Evolutionary conservation across 345 rosid species (phyloP), one percentile per base, ranked within the genome.

Genomic region (Eutrema heterophyllum): DNA sequence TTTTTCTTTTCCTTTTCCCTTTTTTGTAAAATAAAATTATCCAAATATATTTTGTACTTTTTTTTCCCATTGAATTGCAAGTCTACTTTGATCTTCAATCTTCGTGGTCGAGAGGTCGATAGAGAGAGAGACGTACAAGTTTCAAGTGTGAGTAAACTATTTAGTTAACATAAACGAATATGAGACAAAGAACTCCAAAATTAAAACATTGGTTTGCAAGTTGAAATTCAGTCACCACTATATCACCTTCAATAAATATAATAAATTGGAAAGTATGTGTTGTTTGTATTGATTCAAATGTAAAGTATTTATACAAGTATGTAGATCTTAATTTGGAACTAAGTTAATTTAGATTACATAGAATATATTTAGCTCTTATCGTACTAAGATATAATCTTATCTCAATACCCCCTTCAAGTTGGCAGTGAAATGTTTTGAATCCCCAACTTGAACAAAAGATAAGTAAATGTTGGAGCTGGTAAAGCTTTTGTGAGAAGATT

Each of bases 71-170:
- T 69, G 64, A 16, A 35, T 53, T 33, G 57, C 15, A 67, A 75
- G 64, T 62, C 70, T 75, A 60, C 68, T 59, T 68, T 60, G 73
- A 33, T 74, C 53, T 49, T 60, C 10, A 30, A 50, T 52, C 33
- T 51, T 57, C 46, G 68, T 75, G 78, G 63, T 76, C n/a, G 64
- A 64, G 52, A 70, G 63, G 40, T 43, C 38, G 35, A 38, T 46
- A 68, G 53, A 58, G 64, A 26, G 32, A 40, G 63, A 68, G 41
- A 46, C 70, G 75, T 76, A 21, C 59, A 76, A 62, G 71, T 70
- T 57, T 62, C 41, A 61, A 24, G 14, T 65, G 2, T 29, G 49
- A 45, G 59, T 56, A 54, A 44, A 32, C 3, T 59, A 35, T 70
- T 5, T 15, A 5, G 57, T 40, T 57, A 57, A 69, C 57, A 60